Evolutionary conservation across 495 filamentous ascomycete species (phyloP).

Genomic region (Daldinia vernicosa): DNA sequence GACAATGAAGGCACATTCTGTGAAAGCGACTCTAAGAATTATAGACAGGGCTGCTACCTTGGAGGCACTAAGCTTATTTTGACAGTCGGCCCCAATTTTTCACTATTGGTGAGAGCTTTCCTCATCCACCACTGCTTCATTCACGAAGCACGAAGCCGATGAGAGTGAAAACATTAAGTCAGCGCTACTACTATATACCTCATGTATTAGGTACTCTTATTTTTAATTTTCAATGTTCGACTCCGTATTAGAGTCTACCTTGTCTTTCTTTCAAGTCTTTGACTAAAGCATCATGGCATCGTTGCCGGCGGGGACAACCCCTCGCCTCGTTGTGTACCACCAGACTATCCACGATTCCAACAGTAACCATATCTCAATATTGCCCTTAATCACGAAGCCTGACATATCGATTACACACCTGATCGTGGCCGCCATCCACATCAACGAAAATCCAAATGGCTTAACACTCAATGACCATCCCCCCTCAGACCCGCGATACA

Average conservation of each 20-base stretch:
- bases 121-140: conserved; percentile 1
- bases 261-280: not conserved
- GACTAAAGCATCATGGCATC: conserved; percentile 25
- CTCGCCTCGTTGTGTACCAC: conserved; percentile 65
- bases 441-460: conserved; percentile 69
- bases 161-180: not conserved
- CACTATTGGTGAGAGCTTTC: not conserved
- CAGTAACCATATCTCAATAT: conserved; percentile 70
- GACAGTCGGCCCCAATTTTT: conserved; percentile 16
- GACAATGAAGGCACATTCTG: not conserved
- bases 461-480: conserved; percentile 81
- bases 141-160: not conserved
- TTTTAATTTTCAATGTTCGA: not conserved
- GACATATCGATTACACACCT: conserved; percentile 70
- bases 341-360: conserved; percentile 70
- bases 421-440: conserved; percentile 81
- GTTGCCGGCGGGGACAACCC: conserved; percentile 21
- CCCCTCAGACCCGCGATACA: conserved; percentile 64
- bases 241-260: not conserved
- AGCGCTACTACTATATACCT: not conserved
- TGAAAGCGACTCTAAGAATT: not conserved
- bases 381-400: conserved; percentile 71
- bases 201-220: not conserved
- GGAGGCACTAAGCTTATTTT: conserved; percentile 19
- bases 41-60: not conserved